Evolutionary conservation across 768 basidiomycete species (phyloP), one percentile per base, ranked within the genome.

Genomic region (Tylopilus sp.): DNA sequence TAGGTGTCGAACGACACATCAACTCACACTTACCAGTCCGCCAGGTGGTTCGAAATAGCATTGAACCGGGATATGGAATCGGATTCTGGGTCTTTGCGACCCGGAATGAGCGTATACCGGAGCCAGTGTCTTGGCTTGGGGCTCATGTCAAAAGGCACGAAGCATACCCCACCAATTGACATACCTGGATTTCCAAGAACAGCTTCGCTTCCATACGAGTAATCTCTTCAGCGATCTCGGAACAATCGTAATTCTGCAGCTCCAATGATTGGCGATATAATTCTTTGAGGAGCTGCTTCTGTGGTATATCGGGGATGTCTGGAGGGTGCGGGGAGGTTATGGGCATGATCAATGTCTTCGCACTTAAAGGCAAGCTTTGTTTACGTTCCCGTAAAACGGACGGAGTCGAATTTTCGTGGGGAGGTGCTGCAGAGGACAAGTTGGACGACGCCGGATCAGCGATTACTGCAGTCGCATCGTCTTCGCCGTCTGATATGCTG

Each of bases 101-200:
- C 82, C 12, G 79, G 81, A 53, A 77, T 79, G 64, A 86, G 83
- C 28, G 83, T 88, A 67, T 88, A 90, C 45, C 85, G 77, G 18
- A 95, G 76, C 85, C 92, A 91, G 64, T 95, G 85, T 47, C 93
- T 81, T 22, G 93, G 91, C 91, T 95, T 38, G 62, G 41, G 22
- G 40, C 23, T 15, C 17, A 31, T 40, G 33, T 58, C 11, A 47
- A 52, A 49, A 15, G 28, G 39, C 40, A 18, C 23, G 22, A 15
- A 17, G 18, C 20, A 36, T 21, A 40, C n/a, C 3, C 52, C 38
- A 22, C 17, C 25, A 45, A 26, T 15, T 12, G 30, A 53, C 78
- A 55, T 53, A 94, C 93, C 76, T 88, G 76, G 48, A 97, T 94
- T 44, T 75, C 73, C 56, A 87, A 63, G 66, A 95, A 95, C 31